Percentiles rank a stretch among this genome's conserved stretches.
Conservation (phyloP, 78 protist species). For the Monocercomonoides exilis region DNA sequence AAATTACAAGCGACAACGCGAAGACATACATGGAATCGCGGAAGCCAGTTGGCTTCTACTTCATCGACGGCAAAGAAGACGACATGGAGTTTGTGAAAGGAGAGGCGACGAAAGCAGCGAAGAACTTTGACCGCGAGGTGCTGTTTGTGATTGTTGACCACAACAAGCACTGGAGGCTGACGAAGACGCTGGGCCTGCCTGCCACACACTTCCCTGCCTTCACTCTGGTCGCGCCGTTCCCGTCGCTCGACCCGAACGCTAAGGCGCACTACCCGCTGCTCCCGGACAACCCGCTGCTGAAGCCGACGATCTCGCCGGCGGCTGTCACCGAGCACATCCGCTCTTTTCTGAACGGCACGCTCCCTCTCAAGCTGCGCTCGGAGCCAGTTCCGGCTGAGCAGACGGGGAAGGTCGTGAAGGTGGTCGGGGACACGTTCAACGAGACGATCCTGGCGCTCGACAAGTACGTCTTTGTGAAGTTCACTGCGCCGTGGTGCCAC, state of each 20-base stretch:
- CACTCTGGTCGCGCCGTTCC: not conserved
- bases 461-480: not conserved
- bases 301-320: not conserved
- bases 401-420: not conserved
- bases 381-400: not conserved
- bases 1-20: not conserved
- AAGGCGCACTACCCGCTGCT: not conserved
- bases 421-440: constrained; percentile 18
- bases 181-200: not conserved
- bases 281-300: not conserved
- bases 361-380: constrained; percentile 8
- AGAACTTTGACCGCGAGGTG: no score
- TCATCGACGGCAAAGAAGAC: not conserved
- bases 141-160: not conserved
- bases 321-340: not conserved
- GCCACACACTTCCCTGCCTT: not conserved
- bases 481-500: constrained; percentile 13
- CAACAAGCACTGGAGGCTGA: not conserved
- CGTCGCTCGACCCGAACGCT: not conserved
- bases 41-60: constrained; percentile 4
- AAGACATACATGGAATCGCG: not conserved
- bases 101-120: no score
- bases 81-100: no score
- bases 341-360: not conserved
- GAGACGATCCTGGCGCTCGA: not conserved